A percentile compares a stretch with the other conserved stretches of the same genome.
phyloP scores from a whole-genome alignment of 345 rosid genomes.

The Sisymbrium altissimum region DNA sequence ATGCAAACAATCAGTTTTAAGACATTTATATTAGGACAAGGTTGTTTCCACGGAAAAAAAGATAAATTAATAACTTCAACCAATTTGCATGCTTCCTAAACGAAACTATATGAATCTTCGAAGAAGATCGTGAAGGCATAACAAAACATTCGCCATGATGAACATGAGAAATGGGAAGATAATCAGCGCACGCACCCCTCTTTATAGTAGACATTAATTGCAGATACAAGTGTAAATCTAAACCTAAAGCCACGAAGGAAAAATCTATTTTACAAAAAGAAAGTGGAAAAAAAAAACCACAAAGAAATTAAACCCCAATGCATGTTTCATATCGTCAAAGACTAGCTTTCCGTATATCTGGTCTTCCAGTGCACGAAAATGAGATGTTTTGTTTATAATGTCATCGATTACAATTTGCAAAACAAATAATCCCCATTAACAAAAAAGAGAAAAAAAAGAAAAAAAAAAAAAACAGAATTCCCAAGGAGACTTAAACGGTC shows the following conservation, averaged over 20 bases:
- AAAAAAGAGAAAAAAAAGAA: too few relatives aligned
- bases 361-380: neutral
- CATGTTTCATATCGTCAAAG: neutral
- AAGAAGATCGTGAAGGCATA: neutral
- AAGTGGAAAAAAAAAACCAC: neutral
- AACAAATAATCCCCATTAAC: neutral
- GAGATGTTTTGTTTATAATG: neutral
- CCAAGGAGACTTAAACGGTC: neutral
- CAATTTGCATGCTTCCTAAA: neutral
- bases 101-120: neutral
- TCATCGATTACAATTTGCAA: neutral
- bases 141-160: neutral
- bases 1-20: neutral
- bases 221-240: neutral
- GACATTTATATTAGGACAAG: neutral
- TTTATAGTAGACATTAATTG: neutral
- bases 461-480: neutral
- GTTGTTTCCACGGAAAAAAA: neutral
- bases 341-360: neutral
- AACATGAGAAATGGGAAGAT: neutral
- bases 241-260: neutral
- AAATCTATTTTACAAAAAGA: neutral
- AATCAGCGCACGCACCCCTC: neutral
- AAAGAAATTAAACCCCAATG: neutral
- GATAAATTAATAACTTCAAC: neutral